Evolutionary conservation across 1,139 yeast species (phyloP), one percentile per base, ranked within the genome.

Genomic region (Meyerozyma athensensis): DNA sequence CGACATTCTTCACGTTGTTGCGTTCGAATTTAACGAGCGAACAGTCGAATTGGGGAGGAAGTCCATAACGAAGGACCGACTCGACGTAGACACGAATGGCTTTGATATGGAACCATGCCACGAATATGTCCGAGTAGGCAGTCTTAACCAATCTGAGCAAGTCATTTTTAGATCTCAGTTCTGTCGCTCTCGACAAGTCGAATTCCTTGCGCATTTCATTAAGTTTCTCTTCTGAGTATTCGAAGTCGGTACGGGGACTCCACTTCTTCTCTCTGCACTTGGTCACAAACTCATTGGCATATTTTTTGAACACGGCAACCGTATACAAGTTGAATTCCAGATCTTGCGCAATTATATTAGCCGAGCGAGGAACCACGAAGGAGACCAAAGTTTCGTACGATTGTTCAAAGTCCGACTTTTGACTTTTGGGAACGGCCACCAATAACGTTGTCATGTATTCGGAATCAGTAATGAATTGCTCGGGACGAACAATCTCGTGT

Each of bases 341-440:
- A 60, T 92, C 99, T 41, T 72, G 65, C 10, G 86, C 70, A 43
- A 92, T 73, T 31, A 74, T 65, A 30, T 71, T 63, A 1, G 97
- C 96, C 33, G 90, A 79, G 51, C 97, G 80, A 40, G 98, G 98
- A 33, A 92, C 95, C 36, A 92, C 96, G 70, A 87, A 84, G 39
- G 77, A 72, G 8, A 82, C 69, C 45, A 87, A 63, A 5, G 87
- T 74, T 65, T 92, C 99, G 62, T 94, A 92, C 16, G 71, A 54
- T 43, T 68, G 64, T 43, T 79, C 63, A 53, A 87, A 92, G 33
- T 79, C 85, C 38, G 70, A 62, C 43, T 73, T 69, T 45, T 73
- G 62, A 42, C 64, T 62, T 52, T 79, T 79, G 41, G 98, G 97
- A 18, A 92, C 95, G 0, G 95, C 98, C 39, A 92, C 69, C 43